A percentile compares a stretch with the other conserved stretches of the same genome.
Evolutionary conservation across 2,329 filamentous ascomycete genomes (phyloP).

Genomic region (Hypoxylon sp.): DNA sequence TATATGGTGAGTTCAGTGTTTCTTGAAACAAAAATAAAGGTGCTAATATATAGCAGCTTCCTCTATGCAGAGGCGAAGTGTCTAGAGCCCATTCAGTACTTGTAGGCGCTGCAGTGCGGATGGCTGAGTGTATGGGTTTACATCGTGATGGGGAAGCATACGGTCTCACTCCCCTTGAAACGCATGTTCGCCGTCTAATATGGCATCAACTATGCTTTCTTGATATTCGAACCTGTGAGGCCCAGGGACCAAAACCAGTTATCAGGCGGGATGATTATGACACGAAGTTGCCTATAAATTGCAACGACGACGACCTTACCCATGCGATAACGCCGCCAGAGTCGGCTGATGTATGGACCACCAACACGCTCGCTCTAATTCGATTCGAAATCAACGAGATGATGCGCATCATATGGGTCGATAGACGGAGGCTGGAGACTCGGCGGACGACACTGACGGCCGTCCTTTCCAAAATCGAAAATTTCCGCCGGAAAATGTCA

Average conservation of each 20-base stretch:
- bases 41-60: constrained; percentile 63
- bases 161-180: constrained; percentile 74
- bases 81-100: constrained; percentile 80
- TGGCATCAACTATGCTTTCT: constrained; percentile 85
- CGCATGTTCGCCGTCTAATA: constrained; percentile 76
- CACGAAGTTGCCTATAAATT: constrained; percentile 77
- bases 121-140: constrained; percentile 82
- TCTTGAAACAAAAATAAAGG: background rate
- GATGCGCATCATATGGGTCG: constrained; percentile 77
- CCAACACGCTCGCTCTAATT: constrained; percentile 75
- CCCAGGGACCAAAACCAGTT: constrained; percentile 76
- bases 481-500: constrained; percentile 73
- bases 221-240: constrained; percentile 80
- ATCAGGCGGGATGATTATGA: constrained; percentile 82
- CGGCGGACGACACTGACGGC: constrained; percentile 72
- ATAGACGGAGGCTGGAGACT: constrained; percentile 73
- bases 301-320: constrained; percentile 74
- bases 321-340: constrained; percentile 56
- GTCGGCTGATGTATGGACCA: constrained; percentile 71
- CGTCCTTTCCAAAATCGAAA: constrained; percentile 75
- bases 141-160: constrained; percentile 78
- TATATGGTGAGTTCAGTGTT: constrained; percentile 70
- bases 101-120: constrained; percentile 76
- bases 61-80: constrained; percentile 77
- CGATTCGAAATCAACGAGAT: constrained; percentile 81